Conservation (phyloP, 2,329 filamentous ascomycete genomes). For the Cytospora piceicola region DNA sequence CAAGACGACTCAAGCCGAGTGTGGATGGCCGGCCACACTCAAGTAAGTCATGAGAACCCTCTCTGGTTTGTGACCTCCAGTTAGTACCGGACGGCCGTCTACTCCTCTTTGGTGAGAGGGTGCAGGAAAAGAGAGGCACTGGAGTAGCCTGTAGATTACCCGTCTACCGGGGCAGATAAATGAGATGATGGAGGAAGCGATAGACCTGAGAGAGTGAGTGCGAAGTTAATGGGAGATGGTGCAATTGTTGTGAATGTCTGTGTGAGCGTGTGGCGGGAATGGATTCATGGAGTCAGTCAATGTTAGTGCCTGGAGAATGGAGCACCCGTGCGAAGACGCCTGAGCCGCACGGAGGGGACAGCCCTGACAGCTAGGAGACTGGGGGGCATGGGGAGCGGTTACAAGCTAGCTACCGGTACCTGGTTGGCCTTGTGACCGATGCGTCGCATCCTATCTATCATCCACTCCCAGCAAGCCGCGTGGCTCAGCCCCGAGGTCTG, state of each 20-base stretch:
- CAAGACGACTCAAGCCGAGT: neutral
- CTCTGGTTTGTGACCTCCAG: neutral
- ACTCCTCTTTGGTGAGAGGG: neutral
- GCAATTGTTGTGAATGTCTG: neutral
- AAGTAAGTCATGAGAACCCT: neutral
- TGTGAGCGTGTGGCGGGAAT: neutral
- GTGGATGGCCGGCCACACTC: slow-evolving; percentile 1
- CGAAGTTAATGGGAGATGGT: neutral
- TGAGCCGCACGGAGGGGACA: neutral
- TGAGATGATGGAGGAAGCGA: neutral
- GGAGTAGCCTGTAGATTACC: neutral
- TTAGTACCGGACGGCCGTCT: neutral
- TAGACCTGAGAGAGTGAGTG: neutral
- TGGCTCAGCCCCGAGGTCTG: slow-evolving; percentile 5
- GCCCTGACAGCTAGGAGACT: neutral
- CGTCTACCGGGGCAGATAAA: neutral
- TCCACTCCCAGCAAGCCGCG: neutral
- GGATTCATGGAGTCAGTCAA: neutral
- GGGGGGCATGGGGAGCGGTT: neutral
- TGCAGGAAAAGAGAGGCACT: neutral
- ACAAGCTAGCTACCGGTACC: neutral
- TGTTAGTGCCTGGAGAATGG: neutral
- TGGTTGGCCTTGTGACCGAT: neutral
- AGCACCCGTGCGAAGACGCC: neutral
- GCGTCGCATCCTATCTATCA: neutral